These are phyloP conservation scores for Ophiostoma ulmi DNA, from an alignment of 2,329 filamentous ascomycete species.

Conservation along the genomic window DNA sequence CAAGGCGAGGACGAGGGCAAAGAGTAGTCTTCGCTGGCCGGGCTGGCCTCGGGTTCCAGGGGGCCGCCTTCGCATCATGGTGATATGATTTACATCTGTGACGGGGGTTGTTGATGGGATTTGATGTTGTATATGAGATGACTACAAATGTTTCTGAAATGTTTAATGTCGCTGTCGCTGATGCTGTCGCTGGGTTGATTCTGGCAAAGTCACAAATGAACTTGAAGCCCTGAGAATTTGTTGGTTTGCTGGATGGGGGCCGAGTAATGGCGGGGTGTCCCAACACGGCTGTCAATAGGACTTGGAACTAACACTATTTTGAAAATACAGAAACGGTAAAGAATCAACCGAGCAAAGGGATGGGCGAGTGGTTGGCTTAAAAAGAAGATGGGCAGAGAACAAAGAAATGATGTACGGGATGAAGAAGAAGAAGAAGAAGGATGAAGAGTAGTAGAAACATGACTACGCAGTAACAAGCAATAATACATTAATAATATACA, in stretches of 20 bases:
- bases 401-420: not conserved
- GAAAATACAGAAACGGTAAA: not conserved
- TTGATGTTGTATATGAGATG: not conserved
- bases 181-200: not conserved
- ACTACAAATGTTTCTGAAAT: not conserved
- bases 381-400: not conserved
- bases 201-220: not conserved
- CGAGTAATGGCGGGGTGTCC: not conserved
- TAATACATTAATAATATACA: no score
- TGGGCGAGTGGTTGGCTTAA: not conserved
- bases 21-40: conserved; percentile 44
- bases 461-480: not conserved
- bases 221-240: not conserved
- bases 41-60: conserved; percentile 45
- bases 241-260: not conserved
- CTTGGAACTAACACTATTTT: not conserved
- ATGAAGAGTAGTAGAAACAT: not conserved
- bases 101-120: not conserved
- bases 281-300: not conserved
- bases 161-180: not conserved
- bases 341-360: conserved; percentile 4
- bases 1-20: conserved; percentile 55
- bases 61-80: conserved; percentile 63
- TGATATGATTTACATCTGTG: conserved; percentile 30
- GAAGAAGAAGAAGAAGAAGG: not conserved